Conservation (phyloP, 2,329 filamentous ascomycete genomes). For the Verticillium albo-atrum region DNA sequence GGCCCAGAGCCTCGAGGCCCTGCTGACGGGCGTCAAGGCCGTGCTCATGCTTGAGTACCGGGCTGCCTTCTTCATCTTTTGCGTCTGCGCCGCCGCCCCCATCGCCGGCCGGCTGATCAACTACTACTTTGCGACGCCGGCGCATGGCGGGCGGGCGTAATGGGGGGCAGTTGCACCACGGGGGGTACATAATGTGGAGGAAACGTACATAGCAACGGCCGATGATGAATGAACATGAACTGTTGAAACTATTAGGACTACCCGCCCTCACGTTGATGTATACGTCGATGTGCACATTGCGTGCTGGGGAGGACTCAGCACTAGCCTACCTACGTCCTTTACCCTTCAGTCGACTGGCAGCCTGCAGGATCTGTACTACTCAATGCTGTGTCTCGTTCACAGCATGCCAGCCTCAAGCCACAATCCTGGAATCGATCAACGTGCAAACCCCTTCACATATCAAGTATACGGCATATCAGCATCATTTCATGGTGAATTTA, state of each 20-base stretch:
- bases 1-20: constrained; percentile 68
- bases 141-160: background rate
- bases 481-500: too few relatives aligned
- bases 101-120: background rate
- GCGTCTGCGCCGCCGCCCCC: background rate
- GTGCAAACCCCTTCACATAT: too few relatives aligned
- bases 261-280: too few relatives aligned
- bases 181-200: background rate
- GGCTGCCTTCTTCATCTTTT: background rate
- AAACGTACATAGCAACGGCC: too few relatives aligned
- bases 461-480: too few relatives aligned
- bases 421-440: too few relatives aligned
- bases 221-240: too few relatives aligned
- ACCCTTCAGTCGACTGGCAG: background rate
- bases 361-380: background rate
- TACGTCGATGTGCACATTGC: too few relatives aligned
- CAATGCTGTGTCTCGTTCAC: background rate
- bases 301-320: too few relatives aligned
- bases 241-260: too few relatives aligned
- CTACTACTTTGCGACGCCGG: background rate
- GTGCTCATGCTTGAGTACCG: constrained; percentile 9
- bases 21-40: constrained; percentile 51
- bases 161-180: background rate
- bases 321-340: too few relatives aligned
- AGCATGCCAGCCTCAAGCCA: too few relatives aligned